Base-by-base conservation (phyloP, 768 basidiomycete species). In the Glaciozyma antarctica region DNA sequence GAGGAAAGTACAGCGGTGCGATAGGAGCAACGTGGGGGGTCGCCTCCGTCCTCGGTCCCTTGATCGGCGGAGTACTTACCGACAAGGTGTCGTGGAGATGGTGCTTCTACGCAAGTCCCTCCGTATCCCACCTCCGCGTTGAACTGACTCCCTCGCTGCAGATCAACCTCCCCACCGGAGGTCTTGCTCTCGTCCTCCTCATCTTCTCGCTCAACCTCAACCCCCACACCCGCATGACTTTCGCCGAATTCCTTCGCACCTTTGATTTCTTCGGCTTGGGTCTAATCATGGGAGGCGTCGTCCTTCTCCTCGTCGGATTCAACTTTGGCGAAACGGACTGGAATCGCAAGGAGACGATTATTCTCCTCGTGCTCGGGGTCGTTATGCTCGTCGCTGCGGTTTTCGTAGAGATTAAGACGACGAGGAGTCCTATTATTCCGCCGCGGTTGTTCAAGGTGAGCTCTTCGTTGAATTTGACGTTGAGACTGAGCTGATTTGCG, bases 191-290 rank as follows among this genome's bases (percentile, higher is more conserved):
- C 8, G 65, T 72, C 13, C 53, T 77, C 8, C 74, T 79, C 10
- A 63, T 73, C 58, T 75, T 76, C 67, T 76, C 69, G 58, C 74
- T 79, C 45, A 75, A 78, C 24, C 70, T 79, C 30, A 77, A 77
- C 55, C 73, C 75, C 2, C 49, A 72, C 24, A 58, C 63, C 1
- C 63, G 72, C 6, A 67, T 73, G 17, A 73, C 74, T 1, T 43
- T 72, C 28, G 57, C 63, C 3, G 56, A 73, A 38, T 71, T 78
- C 54, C 52, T 71, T 21, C 32, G 67, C n/a, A 74, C 75, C 0
- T 78, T 77, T 58, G 78, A 79, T 67, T 78, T 77, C 62, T 49
- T 77, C 55, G 78, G 78, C n/a, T 67, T 79, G 24, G 60, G 71
- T 26, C 72, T 78, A 49, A 66, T 79, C 65, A 73, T 76, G 49